Evolutionary conservation across 1,139 yeast genomes (phyloP), one percentile per base, ranked within the genome.

Genomic region (Debaryomycetaceae sp.): DNA sequence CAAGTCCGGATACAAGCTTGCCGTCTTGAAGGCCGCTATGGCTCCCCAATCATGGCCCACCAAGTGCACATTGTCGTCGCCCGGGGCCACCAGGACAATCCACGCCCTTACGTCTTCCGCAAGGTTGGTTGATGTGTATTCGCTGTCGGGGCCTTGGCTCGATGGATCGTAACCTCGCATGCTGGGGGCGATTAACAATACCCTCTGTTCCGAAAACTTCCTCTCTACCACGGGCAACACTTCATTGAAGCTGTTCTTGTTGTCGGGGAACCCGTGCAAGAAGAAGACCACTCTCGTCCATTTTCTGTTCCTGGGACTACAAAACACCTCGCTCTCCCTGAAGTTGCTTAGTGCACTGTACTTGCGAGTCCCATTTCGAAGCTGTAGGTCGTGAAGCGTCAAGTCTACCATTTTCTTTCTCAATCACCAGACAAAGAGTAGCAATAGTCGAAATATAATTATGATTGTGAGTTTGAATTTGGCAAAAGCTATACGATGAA

Each of bases 21-120:
- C 72, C 2, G 71, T 56, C 49, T 69, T 68, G 54, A 62, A 72
- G 9, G 70, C 53, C 31, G 64, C 57, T 24, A 70, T 55, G 2
- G 78, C 76, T 24, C 78, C 78, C 78, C 78, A 73, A 53, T 73
- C 78, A 50, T 73, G 78, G 6, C 77, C 77, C 20, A 73, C 57
- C 34, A 73, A 49, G 49, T 72, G 75, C 5, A 72, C 68, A 2
- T 73, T 71, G 6, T 45, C 38, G 9, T 50, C 48, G 20, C 43
- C 47, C 1, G 59, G 56, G 38, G 55, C 53, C 34, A 65, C 49
- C 38, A 54, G 49, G 35, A 48, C 45, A 36, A 72, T 64, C 72
- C 76, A 72, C 22, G 64, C 63, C 41, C 53, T 50, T 17, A 72
- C 62, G 46, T 73, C 78, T 2, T 53, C 52, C 5, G 77, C 76